phyloP scores from a whole-genome alignment of 768 basidiomycete species.

The Hypsizygus marmoreus region DNA sequence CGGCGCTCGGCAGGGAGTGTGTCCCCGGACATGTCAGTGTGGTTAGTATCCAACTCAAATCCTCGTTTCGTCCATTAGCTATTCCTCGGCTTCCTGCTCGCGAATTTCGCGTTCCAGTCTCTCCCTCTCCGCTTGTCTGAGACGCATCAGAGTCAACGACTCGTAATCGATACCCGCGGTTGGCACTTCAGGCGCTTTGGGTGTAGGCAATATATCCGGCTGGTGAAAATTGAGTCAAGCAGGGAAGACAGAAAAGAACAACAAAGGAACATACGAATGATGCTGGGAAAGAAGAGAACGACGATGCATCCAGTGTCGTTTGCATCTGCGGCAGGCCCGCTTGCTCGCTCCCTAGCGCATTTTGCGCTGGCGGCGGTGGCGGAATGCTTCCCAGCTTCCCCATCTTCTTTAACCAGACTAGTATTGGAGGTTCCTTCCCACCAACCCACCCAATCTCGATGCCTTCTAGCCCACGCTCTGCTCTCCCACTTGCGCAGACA shows the following conservation, averaged over 20 bases:
- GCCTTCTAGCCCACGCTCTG: conserved; percentile 53
- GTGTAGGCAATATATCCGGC: conserved; percentile 30
- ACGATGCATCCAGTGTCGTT: conserved; percentile 24
- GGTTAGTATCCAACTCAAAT: too few species aligned
- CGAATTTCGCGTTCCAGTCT: conserved; percentile 76
- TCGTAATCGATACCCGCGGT: conserved; percentile 69
- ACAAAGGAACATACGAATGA: conserved; percentile 45
- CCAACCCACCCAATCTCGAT: conserved; percentile 77
- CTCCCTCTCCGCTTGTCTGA: conserved; percentile 80
- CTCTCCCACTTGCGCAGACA: conserved; percentile 59
- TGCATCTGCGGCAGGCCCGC: conserved; percentile 33
- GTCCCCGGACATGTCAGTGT: too few species aligned
- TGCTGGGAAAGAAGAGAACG: conserved; percentile 67
- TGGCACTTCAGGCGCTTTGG: conserved; percentile 19
- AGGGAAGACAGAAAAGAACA: not conserved
- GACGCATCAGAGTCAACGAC: conserved; percentile 74
- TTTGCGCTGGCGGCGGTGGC: conserved; percentile 4
- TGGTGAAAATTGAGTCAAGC: conserved; percentile 16
- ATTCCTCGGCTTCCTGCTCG: conserved; percentile 61
- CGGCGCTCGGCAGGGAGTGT: too few species aligned
- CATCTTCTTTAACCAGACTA: conserved; percentile 72
- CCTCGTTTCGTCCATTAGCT: too few species aligned
- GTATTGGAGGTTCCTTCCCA: conserved; percentile 70
- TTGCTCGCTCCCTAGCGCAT: conserved; percentile 13
- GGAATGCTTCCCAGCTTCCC: conserved; percentile 54